phyloP scores from a whole-genome alignment of 768 basidiomycete genomes.

The Boletus rubropictus region DNA sequence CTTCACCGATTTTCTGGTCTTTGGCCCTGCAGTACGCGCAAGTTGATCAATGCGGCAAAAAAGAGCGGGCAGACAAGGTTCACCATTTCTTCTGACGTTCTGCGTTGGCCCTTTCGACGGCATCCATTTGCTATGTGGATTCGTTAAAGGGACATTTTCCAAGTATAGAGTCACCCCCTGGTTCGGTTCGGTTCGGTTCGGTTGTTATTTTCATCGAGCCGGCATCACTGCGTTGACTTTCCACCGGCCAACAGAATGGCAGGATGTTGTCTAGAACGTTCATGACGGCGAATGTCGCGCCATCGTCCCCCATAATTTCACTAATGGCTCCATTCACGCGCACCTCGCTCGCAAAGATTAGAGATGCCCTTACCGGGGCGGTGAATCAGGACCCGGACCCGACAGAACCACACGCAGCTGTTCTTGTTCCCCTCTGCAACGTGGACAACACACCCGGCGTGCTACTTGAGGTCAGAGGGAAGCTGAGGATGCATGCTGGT shows the following conservation, averaged over 20 bases:
- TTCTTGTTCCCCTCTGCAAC: slow-evolving; percentile 75
- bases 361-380: slow-evolving; percentile 20
- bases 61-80: slow-evolving; percentile 5
- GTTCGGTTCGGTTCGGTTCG: not conserved
- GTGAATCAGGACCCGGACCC: slow-evolving; percentile 16
- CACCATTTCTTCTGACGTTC: slow-evolving; percentile 69
- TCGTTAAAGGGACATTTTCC: slow-evolving; percentile 5
- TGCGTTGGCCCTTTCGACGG: slow-evolving; percentile 71
- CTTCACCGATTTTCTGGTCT: slow-evolving; percentile 80
- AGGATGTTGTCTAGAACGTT: slow-evolving; percentile 27
- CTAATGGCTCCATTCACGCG: slow-evolving; percentile 35
- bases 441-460: slow-evolving; percentile 61
- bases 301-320: slow-evolving; percentile 24
- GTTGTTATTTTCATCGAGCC: too few species aligned
- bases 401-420: slow-evolving; percentile 51
- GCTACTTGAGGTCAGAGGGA: slow-evolving; percentile 63
- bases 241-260: slow-evolving; percentile 12
- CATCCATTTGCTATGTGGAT: slow-evolving; percentile 48
- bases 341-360: slow-evolving; percentile 29
- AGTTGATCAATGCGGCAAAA: slow-evolving; percentile 8
- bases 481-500: slow-evolving; percentile 67
- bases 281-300: slow-evolving; percentile 7
- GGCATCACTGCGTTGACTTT: too few species aligned
- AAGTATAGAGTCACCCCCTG: not conserved
- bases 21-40: slow-evolving; percentile 52